Evolutionary conservation across 2,329 filamentous ascomycete species (phyloP), one percentile per base, ranked within the genome.

Genomic region (Colletotrichum falcatum): DNA sequence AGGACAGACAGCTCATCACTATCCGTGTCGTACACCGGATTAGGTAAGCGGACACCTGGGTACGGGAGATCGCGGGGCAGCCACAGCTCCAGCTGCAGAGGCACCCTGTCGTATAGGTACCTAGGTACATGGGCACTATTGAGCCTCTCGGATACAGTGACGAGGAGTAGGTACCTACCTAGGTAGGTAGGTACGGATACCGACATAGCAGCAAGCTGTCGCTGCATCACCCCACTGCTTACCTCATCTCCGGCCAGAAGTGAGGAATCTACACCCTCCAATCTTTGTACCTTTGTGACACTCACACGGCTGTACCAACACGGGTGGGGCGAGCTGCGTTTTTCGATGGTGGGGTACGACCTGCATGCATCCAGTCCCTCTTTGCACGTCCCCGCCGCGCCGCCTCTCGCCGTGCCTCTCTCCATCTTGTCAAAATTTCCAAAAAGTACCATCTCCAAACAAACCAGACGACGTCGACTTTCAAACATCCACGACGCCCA

Each of bases 261-360:
- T 44, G 44, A 61, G 44, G 20, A 30, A 28, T 14, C 30, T 7
- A 44, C 28, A 39, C 30, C 59, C 30, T 42, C 46, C 5, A 51
- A 26, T 28, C 30, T 20, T 8, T n/a, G 23, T 12, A 35, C n/a
- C 20, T 28, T 28, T 44, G 18, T 8, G 39, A 44, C 42, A 5
- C 20, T 18, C 8, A 44, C 55, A 18, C 28, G 39, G 18, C 42
- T 33, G 59, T 61, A 61, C 42, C 42, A 46, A 23, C 8, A 23
- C 1, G 33, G 53, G 53, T 42, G 61, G 66, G 61, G 61, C 61
- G 35, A 46, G 53, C 61, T 69, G 66, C 23, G 54, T 69, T 69
- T 69, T 69, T 69, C 20, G 66, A 59, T 70, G 70, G 70, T 72
- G 70, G 70, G 70, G 70, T 70, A 72, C 70, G 70, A 72, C 66